Evolutionary conservation across 176 grass and related monocot species (phyloP), one percentile per base, ranked within the genome.

Genomic region (Elaeis guineensis): DNA sequence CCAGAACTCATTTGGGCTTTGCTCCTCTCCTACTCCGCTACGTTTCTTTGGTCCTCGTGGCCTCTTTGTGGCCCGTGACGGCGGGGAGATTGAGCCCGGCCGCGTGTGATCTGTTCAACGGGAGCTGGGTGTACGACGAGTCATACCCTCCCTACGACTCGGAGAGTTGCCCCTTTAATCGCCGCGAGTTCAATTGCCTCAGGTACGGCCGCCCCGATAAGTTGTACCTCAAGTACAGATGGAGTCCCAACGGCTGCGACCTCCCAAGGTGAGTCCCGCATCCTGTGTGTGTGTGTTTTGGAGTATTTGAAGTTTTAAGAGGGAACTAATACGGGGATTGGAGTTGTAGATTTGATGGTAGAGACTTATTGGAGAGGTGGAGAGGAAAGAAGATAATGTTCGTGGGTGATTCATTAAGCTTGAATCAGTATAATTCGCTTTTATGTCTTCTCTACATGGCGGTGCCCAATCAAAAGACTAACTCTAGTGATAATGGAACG

Each of bases 351-450:
- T 96, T 96, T 69, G 80, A 96, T 56, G 91, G 91, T 16, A 0
- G 30, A 55, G 75, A 77, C 56, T 60, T 96, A 35, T 64, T 96
- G 19, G 20, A 54, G 72, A 85, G 70, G 57, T 85, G 83, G 86
- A 14, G 14, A 1, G 86, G 86, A 17, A 96, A 96, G 83, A 90
- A 62, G 62, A 70, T 87, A 20, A 85, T 90, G 86, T 87, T 96
- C 66, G 91, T 96, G 18, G 91, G 91, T 5, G 91, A 96, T 79
- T 96, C 86, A 30, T 53, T 96, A 50, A 89, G 83, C 72, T 51
- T 90, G 53, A 87, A 96, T 69, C 91, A 96, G 69, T 96, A 84
- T 64, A 77, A 85, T 64, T 96, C 91, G 61, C 60, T 96, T 24
- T 75, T 96, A 16, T 96, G 91, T 75, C 61, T 87, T 74, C 64